Evolutionary conservation across 164 flowering plant genomes (phyloP), one percentile per base, ranked within the genome.

Genomic region (Aristolochia fimbriata): DNA sequence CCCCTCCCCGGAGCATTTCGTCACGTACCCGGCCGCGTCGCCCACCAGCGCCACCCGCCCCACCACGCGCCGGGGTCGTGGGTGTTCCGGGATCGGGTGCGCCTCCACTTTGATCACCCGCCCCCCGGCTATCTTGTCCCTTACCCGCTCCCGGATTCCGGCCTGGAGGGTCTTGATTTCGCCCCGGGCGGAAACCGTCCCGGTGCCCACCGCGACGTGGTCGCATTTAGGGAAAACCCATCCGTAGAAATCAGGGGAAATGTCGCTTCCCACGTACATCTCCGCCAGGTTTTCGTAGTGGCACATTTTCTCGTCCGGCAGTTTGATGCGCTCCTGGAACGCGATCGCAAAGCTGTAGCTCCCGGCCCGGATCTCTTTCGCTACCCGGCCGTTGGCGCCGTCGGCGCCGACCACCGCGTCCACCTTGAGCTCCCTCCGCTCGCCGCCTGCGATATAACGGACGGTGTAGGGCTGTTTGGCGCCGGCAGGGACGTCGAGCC

Each of bases 131-230:
- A 91, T 86, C 70, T 84, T 86, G 4, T 70, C 66, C 23, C 27
- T 67, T 4, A 68, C 95, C 46, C 97, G 69, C 25, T 74, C 76
- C 47, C 81, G 65, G 13, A 84, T 75, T 15, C 83, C 89, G 12
- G 68, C 66, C 46, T 87, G 93, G 58, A 57, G 82, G 58, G 25
- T 12, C 69, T 86, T 91, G 12, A 87, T 84, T 17, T 82, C 80
- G 16, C 59, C 74, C 71, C 82, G 87, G n/a, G 84, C 65, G 45
- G 70, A 50, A 56, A 86, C 80, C 15, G 96, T 87, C 1, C 93
- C 97, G 0, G 96, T 87, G 6, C 93, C 97, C 13, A 91, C 97
- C 0, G 96, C 97, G 62, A 89, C 91, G 74, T 85, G 87, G 62
- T 85, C 87, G 60, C 91, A 83, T 45, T 85, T 85, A 5, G 87